A percentile compares a stretch with the other conserved stretches of the same genome.
These are phyloP conservation scores for Cadophora luteo-olivacea DNA, from an alignment of 2,329 filamentous ascomycete genomes.

Conservation along the genomic window DNA sequence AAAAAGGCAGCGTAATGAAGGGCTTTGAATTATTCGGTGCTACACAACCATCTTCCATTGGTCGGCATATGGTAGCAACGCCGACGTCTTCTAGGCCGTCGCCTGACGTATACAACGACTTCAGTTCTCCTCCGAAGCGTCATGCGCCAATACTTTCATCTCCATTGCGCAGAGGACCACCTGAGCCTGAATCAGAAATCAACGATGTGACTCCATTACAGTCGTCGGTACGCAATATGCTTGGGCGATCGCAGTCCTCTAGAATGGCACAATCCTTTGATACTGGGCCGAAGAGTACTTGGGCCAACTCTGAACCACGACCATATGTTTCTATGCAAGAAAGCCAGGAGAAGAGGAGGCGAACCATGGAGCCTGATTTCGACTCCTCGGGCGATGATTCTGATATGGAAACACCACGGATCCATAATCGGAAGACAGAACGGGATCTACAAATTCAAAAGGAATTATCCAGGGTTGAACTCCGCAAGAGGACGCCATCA, in stretches of 20 bases:
- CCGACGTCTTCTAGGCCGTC: slow-evolving; percentile 43
- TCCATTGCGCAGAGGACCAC: slow-evolving; percentile 30
- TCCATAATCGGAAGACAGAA: slow-evolving; percentile 7
- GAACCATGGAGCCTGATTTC: slow-evolving; percentile 13
- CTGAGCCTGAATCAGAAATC: background rate
- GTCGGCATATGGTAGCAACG: slow-evolving; percentile 32
- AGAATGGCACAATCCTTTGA: slow-evolving; percentile 32
- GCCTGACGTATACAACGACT: slow-evolving; percentile 38
- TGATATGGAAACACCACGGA: slow-evolving; percentile 33
- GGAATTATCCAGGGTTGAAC: slow-evolving; percentile 30
- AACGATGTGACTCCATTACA: slow-evolving; percentile 28
- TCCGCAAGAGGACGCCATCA: slow-evolving; percentile 22
- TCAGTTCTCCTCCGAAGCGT: slow-evolving; percentile 34
- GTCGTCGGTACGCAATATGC: slow-evolving; percentile 29
- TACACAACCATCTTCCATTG: slow-evolving; percentile 43
- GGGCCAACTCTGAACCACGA: slow-evolving; percentile 32
- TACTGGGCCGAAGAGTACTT: slow-evolving; percentile 13
- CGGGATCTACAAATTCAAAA: slow-evolving; percentile 29
- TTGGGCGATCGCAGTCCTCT: slow-evolving; percentile 24
- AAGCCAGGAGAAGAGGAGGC: slow-evolving; percentile 39
- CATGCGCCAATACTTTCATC: slow-evolving; percentile 30
- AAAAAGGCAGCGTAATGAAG: slow-evolving; percentile 42
- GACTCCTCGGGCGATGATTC: slow-evolving; percentile 35
- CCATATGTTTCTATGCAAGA: slow-evolving; percentile 41
- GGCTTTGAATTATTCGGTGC: slow-evolving; percentile 41